Percentiles rank a stretch among this genome's conserved stretches.
These are phyloP conservation scores for Calophaca sinica DNA, from an alignment of 306 rosid species.

Conservation along the genomic window DNA sequence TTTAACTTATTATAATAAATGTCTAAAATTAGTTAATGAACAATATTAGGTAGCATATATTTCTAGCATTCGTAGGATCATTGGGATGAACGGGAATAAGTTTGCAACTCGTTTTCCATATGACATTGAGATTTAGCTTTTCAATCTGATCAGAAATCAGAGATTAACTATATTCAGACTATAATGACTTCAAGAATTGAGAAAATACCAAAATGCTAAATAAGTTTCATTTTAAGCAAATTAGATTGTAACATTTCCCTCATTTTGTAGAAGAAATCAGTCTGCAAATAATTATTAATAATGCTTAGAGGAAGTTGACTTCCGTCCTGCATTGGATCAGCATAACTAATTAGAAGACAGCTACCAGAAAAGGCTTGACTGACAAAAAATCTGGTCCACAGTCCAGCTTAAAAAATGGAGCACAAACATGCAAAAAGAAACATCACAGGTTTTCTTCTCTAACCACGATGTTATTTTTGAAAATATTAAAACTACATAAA, in stretches of 20 bases:
- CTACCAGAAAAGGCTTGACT: conserved; percentile 28
- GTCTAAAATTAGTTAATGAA: not conserved
- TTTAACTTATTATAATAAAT: not conserved
- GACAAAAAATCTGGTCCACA: conserved; percentile 14
- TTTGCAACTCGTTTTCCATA: not conserved
- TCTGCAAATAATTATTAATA: conserved; percentile 19
- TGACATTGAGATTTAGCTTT: conserved; percentile 7
- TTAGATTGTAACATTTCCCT: no score
- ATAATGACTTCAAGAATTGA: no score
- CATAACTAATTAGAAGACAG: conserved; percentile 18
- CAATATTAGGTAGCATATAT: not conserved
- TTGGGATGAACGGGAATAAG: not conserved
- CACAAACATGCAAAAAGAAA: conserved; percentile 34
- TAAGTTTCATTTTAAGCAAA: no score
- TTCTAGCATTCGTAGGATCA: not conserved
- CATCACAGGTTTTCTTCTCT: conserved; percentile 21
- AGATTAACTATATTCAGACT: no score
- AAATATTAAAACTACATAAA: conserved; percentile 31
- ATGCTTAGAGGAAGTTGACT: conserved; percentile 15
- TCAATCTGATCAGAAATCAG: conserved; percentile 28
- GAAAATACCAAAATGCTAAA: no score
- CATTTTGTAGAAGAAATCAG: conserved; percentile 12
- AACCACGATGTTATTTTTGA: not conserved
- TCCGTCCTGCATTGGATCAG: not conserved
- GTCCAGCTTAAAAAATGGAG: conserved; percentile 32